Base-by-base conservation (phyloP, 805 yeast species). In the Candida sphagnicola region DNA sequence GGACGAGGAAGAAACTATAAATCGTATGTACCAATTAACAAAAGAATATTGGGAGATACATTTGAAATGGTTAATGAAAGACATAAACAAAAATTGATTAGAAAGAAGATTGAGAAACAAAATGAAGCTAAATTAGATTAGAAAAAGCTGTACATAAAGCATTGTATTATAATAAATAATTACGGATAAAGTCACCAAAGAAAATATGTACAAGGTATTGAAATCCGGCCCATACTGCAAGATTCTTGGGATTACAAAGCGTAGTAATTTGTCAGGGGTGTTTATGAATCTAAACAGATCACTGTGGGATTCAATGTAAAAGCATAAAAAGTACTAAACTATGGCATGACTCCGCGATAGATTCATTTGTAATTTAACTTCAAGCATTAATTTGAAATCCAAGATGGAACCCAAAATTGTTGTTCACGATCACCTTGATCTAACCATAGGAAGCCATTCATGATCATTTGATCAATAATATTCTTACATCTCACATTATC, bases 401-500 rank as follows among this genome's bases (percentile, higher is more conserved):
- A 82, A 1, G 85, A 73, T 1, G 90, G 87, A 44, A 80, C 86
- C 91, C 91, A 85, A 49, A 72, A 85, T 39, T 65, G 65, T 11
- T 49, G 52, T 47, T 75, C 82, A 54, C 58, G 13, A 55, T 59
- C 15, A 1, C 49, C 61, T 2, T 61, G 61, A 55, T 90, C 98
- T 1, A 89, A 64, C 99, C 99, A 91, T 11, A 91, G 62, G 38
- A 88, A 69, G 3, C 98, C 97, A 36, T 73, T 73, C 45, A 83
- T 70, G 1, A 90, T 83, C 87, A 91, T 80, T 33, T 85, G 91
- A 28, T 85, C 82, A 4, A 91, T 53, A 4, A 80, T 82, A 0
- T 79, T 63, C 45, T 72, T 72, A 38, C 85, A 72, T 39, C 96
- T 65, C 2, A 75, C 64, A 2, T 54, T 53, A 35, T 74, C 78